phyloP scores from a whole-genome alignment of 2,329 filamentous ascomycete genomes.

The Aspergillus jensenii region DNA sequence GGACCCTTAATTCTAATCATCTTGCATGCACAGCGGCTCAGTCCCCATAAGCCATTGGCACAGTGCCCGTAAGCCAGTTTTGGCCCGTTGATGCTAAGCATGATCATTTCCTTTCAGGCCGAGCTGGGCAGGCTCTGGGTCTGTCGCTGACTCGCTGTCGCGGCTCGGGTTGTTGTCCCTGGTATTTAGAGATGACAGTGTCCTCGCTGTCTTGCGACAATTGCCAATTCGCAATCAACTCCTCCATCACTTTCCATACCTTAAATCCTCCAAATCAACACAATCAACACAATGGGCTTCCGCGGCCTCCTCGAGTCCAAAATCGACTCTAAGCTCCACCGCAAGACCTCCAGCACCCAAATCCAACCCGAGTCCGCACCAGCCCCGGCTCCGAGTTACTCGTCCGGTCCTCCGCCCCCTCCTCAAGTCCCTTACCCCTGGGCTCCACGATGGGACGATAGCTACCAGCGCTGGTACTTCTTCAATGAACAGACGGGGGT shows the following conservation, averaged over 20 bases:
- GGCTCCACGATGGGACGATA: constrained; percentile 46
- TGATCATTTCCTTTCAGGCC: no score
- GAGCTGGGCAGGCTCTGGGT: no score
- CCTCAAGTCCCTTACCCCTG: constrained; percentile 40
- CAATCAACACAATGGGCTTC: constrained; percentile 23
- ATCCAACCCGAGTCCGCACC: constrained; percentile 8
- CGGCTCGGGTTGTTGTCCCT: no score
- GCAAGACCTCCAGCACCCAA: background rate
- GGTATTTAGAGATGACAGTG: no score
- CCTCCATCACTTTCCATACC: no score
- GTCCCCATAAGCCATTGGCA: background rate
- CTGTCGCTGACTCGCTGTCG: no score
- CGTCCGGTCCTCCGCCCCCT: constrained; percentile 7
- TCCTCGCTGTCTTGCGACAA: no score
- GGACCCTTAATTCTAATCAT: background rate
- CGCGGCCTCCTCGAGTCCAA: constrained; percentile 29
- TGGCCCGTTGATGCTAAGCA: no score
- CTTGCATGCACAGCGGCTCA: background rate
- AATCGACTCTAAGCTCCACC: constrained; percentile 18
- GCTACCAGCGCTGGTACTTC: constrained; percentile 44
- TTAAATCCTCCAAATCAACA: no score
- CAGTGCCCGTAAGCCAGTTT: background rate
- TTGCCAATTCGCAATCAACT: no score
- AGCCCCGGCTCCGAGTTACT: background rate
- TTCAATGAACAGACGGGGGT: constrained; percentile 50